These are phyloP conservation scores for Francoa sonchifolia DNA, from an alignment of 441 rosid genomes.

Conservation along the genomic window DNA sequence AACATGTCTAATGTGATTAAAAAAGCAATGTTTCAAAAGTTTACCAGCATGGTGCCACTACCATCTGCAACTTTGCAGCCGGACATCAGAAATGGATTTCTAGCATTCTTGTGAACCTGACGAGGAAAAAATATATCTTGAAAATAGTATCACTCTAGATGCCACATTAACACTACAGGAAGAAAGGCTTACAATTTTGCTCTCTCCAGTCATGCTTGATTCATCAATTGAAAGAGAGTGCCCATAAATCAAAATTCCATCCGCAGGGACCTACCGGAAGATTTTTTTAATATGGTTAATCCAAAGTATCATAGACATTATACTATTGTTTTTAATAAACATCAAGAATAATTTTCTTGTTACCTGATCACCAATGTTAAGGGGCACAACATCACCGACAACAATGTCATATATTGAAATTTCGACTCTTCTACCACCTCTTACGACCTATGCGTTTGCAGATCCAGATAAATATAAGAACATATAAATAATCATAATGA, in stretches of 20 bases:
- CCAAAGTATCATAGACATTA: not conserved
- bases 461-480: slow-evolving; percentile 12
- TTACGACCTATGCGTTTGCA: slow-evolving; percentile 44
- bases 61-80: slow-evolving; percentile 99
- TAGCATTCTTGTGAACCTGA: slow-evolving; percentile 64
- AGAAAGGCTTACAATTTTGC: slow-evolving; percentile 56
- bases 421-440: slow-evolving; percentile 86
- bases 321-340: not conserved
- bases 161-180: slow-evolving; percentile 3
- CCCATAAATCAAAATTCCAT: slow-evolving; percentile 69
- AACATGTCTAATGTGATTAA: no score
- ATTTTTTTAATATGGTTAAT: not conserved
- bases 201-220: slow-evolving; percentile 99
- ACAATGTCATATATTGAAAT: slow-evolving; percentile 87
- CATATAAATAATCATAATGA: not conserved
- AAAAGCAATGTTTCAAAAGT: slow-evolving; percentile 1
- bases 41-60: slow-evolving; percentile 88
- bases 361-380: slow-evolving; percentile 92
- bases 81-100: slow-evolving; percentile 80
- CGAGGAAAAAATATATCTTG: slow-evolving; percentile 9
- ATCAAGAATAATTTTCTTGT: slow-evolving; percentile 6
- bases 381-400: slow-evolving; percentile 87
- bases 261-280: slow-evolving; percentile 76
- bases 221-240: slow-evolving; percentile 85
- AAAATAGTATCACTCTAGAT: slow-evolving; percentile 6